These are phyloP conservation scores for Entamoeba moshkovskii DNA, from an alignment of 208 protist species.

Conservation along the genomic window DNA sequence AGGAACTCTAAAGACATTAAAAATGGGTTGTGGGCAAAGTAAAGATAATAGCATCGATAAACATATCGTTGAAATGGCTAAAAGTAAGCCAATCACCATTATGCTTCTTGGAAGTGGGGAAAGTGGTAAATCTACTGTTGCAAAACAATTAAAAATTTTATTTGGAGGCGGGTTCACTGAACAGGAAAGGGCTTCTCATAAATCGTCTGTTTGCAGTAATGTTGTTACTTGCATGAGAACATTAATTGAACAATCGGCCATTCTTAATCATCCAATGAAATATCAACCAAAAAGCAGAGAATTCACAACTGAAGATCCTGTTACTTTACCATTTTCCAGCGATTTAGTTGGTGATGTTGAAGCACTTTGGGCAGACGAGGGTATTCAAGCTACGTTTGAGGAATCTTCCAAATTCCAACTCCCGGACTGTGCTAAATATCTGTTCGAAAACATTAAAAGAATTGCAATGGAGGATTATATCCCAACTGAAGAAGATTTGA, in stretches of 20 bases:
- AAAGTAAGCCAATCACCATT: conserved; percentile 1
- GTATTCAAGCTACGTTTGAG: neutral
- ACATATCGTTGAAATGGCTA: neutral
- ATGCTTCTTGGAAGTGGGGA: conserved; percentile 1
- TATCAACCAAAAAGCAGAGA: neutral
- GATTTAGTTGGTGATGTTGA: neutral
- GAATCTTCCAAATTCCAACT: neutral
- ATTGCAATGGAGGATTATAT: conserved; percentile 1
- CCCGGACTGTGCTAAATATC: neutral
- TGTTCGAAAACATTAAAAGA: conserved; percentile 2
- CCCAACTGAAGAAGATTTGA: conserved; percentile 11
- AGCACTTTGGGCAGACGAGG: neutral
- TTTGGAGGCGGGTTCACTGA: neutral
- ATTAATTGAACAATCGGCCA: neutral
- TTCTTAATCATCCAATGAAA: neutral
- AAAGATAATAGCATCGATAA: neutral
- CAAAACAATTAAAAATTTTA: conserved; percentile 7
- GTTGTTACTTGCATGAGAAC: neutral
- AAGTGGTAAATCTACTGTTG: conserved; percentile 6
- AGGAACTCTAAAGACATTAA: neutral
- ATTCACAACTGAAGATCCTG: neutral
- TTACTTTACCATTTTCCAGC: neutral
- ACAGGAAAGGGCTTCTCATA: neutral
- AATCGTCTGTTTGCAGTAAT: neutral
- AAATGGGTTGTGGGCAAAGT: neutral